Base-by-base conservation (phyloP, 805 yeast species). In the Teunomyces gatunensis region DNA sequence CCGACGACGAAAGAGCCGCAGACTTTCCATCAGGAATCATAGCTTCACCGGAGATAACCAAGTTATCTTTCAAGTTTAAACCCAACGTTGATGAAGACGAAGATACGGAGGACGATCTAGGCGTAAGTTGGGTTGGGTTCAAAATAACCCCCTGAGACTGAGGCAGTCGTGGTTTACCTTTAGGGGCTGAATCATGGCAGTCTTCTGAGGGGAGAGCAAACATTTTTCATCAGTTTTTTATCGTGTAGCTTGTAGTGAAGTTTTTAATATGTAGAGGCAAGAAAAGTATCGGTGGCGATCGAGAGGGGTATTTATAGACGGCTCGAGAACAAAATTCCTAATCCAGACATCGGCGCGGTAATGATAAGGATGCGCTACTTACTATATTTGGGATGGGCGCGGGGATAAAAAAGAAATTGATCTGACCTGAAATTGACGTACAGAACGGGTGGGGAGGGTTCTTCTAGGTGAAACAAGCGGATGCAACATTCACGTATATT, bases 161-260 rank as follows among this genome's bases (percentile, higher is more conserved):
- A n/a, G 56, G 54, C 56, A 53, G 56, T 50, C 54, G 56, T 36
- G 56, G 56, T 50, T 53, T 53, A 23, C 56, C 56, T 43, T 50
- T 48, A 15, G 42, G 35, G 32, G 35, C 42, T 23, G 54, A 47
- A 50, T 50, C 54, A 53, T 53, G 56, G 56, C 34, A 45, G 40
- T 50, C 52, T 53, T 50, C 56, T 53, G 49, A 46, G 34, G 41
- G 46, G 52, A 40, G 46, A 27, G 52, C 47, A 36, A 48, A 45
- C 48, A 45, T 45, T 20, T 11, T 42, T 42, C 55, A 52, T 53
- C 51, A 25, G 39, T 47, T 46, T 23, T n/a, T 41, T 6, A 11
- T 21, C 23, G 18, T 5, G 11, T n/a, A 13, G 29, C 23, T 7
- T 21, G 15, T 21, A 12, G 9, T 13, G 25, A 20, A 21, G 25